phyloP scores from a whole-genome alignment of 1,139 yeast genomes.

The Eremothecium coryli region DNA sequence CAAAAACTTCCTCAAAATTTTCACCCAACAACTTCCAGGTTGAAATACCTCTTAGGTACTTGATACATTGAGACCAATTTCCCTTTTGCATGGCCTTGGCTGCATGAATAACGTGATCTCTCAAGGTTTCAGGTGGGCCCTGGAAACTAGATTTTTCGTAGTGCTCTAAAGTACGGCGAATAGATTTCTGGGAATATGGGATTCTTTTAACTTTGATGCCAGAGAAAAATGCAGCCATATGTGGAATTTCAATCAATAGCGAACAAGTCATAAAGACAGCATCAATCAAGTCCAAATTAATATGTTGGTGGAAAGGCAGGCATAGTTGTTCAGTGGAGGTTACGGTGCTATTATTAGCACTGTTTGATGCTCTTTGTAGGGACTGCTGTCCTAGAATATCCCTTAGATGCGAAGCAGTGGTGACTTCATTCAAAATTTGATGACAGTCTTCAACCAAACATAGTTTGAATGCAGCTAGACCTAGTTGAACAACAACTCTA shows the following conservation, averaged over 20 bases:
- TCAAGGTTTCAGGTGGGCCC: conserved; percentile 96
- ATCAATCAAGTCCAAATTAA: conserved; percentile 89
- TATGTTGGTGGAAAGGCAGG: conserved; percentile 97
- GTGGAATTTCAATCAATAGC: conserved; percentile 84
- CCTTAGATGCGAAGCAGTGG: conserved; percentile 77
- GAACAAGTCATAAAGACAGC: conserved; percentile 89
- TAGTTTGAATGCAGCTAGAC: conserved; percentile 87
- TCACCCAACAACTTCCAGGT: conserved; percentile 83
- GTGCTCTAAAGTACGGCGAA: conserved; percentile 85
- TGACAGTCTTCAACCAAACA: conserved; percentile 84
- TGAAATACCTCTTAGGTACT: conserved; percentile 65
- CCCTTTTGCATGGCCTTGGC: conserved; percentile 84
- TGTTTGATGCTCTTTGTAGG: conserved; percentile 47
- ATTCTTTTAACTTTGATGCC: conserved; percentile 55
- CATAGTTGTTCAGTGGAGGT: conserved; percentile 54
- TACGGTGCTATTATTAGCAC: conserved; percentile 29
- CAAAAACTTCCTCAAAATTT: conserved; percentile 49
- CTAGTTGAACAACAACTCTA: conserved; percentile 91
- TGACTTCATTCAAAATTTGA: conserved; percentile 79
- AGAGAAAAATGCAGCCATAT: conserved; percentile 54
- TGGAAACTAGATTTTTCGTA: conserved; percentile 92
- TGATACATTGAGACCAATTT: conserved; percentile 76
- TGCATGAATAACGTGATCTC: conserved; percentile 90
- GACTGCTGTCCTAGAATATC: conserved; percentile 89
- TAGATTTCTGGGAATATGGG: conserved; percentile 60